These are phyloP conservation scores for Tuctoria greenei DNA, from an alignment of 176 grass and related monocot species.

Conservation along the genomic window DNA sequence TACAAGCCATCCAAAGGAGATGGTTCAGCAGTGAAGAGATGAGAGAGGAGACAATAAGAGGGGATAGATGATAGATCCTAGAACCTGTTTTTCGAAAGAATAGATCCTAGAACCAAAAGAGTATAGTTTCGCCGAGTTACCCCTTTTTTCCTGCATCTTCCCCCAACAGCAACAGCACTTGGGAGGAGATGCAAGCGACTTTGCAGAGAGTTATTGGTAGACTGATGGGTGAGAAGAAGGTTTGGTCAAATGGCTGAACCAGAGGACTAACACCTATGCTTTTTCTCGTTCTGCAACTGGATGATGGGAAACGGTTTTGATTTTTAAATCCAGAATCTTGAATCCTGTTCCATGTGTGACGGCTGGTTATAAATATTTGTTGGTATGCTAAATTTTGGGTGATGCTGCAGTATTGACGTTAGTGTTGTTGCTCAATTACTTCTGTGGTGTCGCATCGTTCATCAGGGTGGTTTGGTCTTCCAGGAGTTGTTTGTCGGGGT, in stretches of 20 bases:
- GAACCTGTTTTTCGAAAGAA: too few relatives aligned
- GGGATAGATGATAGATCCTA: too few relatives aligned
- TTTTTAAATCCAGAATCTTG: slow-evolving; percentile 16
- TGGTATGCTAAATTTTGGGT: neutral
- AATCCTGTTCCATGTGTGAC: neutral
- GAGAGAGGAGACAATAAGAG: slow-evolving; percentile 35
- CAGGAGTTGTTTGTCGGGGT: neutral
- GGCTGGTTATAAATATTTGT: neutral
- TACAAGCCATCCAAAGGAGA: slow-evolving; percentile 37
- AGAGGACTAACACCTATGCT: slow-evolving; percentile 27
- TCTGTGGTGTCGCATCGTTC: too few relatives aligned
- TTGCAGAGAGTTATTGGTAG: slow-evolving; percentile 44
- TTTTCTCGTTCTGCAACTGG: slow-evolving; percentile 31
- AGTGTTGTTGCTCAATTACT: neutral
- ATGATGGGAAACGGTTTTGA: slow-evolving; percentile 47
- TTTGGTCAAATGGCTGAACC: slow-evolving; percentile 38
- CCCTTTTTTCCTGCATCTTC: slow-evolving; percentile 10
- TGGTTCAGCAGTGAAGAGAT: slow-evolving; percentile 29
- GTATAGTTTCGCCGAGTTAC: slow-evolving; percentile 30
- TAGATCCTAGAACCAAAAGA: slow-evolving; percentile 38
- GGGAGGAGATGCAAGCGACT: slow-evolving; percentile 35
- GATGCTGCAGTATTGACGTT: neutral
- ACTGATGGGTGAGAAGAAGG: slow-evolving; percentile 44
- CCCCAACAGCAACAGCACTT: slow-evolving; percentile 2
- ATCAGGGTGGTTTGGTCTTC: too few relatives aligned